Conservation (phyloP, 345 rosid genomes). For the Pelargonium nanum region DNA sequence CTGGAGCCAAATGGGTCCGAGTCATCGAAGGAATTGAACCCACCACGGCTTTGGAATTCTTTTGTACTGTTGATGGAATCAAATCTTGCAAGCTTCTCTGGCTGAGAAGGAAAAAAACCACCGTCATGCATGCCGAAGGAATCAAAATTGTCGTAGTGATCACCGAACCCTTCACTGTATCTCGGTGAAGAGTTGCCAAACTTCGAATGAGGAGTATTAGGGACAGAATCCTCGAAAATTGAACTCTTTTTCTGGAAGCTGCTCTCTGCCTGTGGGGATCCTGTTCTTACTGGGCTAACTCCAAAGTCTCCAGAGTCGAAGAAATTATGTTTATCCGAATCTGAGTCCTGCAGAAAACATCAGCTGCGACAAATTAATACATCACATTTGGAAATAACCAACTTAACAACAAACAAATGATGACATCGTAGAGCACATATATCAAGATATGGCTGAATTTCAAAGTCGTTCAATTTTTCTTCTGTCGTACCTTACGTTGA, state of each 20-base stretch:
- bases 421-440: no score
- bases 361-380: constrained; percentile 3
- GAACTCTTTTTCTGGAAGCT: constrained; percentile 44
- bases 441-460: no score
- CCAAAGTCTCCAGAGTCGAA: constrained; percentile 58
- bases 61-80: constrained; percentile 49
- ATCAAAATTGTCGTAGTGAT: constrained; percentile 68
- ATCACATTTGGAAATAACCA: no score
- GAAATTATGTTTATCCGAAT: constrained; percentile 35
- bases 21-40: constrained; percentile 69
- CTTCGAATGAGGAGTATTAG: constrained; percentile 72
- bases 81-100: constrained; percentile 56
- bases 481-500: no score
- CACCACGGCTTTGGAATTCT: constrained; percentile 35
- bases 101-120: constrained; percentile 51
- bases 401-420: no score
- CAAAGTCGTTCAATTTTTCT: no score
- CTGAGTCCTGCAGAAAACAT: constrained; percentile 33
- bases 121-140: constrained; percentile 63
- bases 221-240: constrained; percentile 81
- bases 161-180: constrained; percentile 63
- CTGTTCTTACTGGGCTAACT: constrained; percentile 41
- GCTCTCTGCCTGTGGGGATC: constrained; percentile 45
- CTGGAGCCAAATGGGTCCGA: constrained; percentile 81
- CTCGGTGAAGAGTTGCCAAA: constrained; percentile 77